Conservation (phyloP, 768 basidiomycete genomes). For the Coprinopsis marcescibilis region DNA sequence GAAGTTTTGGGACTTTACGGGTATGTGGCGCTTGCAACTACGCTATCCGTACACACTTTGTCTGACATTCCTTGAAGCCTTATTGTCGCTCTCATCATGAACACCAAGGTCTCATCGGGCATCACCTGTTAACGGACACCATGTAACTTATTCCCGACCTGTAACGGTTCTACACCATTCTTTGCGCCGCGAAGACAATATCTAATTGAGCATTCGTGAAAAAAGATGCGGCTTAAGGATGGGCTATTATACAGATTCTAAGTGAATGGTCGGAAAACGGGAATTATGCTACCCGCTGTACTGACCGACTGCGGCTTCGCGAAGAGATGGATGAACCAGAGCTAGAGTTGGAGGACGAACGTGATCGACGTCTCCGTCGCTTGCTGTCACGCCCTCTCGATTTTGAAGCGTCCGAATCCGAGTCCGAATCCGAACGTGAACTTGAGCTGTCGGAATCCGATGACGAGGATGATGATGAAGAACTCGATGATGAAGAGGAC, state of each 20-base stretch:
- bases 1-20: conserved; percentile 90
- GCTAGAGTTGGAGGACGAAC: neutral
- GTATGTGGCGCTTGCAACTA: conserved; percentile 31
- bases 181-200: neutral
- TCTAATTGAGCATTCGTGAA: neutral
- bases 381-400: conserved; percentile 12
- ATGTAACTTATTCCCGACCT: neutral
- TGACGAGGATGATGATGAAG: conserved; percentile 28
- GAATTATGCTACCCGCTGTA: too few relatives aligned
- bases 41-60: neutral
- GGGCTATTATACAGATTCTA: too few relatives aligned
- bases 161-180: too few relatives aligned
- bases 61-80: conserved; percentile 34
- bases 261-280: neutral
- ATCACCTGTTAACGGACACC: neutral
- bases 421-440: conserved; percentile 35
- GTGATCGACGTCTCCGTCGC: conserved; percentile 2
- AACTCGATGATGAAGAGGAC: too few relatives aligned
- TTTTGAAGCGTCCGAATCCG: conserved; percentile 25
- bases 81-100: conserved; percentile 90
- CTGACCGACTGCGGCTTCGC: too few relatives aligned
- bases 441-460: conserved; percentile 36
- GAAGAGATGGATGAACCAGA: neutral
- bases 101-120: conserved; percentile 47
- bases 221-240: neutral